Evolutionary conservation across 2,329 filamentous ascomycete species (phyloP), one percentile per base, ranked within the genome.

Genomic region (Epichloe scottii): DNA sequence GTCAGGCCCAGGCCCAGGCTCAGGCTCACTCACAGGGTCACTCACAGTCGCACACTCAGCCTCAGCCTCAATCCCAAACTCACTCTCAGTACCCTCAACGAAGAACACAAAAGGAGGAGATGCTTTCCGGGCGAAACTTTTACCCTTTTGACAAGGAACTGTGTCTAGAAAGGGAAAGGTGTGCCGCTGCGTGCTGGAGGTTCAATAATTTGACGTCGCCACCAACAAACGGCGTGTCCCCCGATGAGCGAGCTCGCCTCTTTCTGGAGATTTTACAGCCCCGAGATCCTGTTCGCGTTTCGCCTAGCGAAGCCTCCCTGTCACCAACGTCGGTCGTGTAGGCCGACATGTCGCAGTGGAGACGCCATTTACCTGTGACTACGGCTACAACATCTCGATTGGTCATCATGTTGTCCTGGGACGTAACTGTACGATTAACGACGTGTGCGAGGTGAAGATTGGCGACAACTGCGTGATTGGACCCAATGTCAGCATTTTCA

Each of bases 351-450:
- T 87, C 5, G 75, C 84, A 41, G 85, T 98, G 26, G 89, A 95
- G 61, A 82, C 87, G 3, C 91, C 91, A 0, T 97, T 98, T 66
- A 83, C 77, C 45, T 96, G 91, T 64, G 89, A 96, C 61, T 96
- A 96, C 62, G 93, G 93, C 0, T 97, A 95, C 70, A 97, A 98
- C 65, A 85, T 97, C 59, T 78, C 79, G 46, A 86, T 98, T 57
- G 90, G 87, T 12, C 84, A 90, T 58, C 84, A 93, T 56, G 88
- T 94, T 3, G 79, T 84, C 51, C 86, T 98, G 57, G 87, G 85
- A 17, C 79, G 87, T 51, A 86, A 88, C 60, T 96, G 90, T 66
- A 84, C 82, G 26, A 84, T 97, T 62, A 81, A 90, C 51, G 93
- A 98, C 64, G 84, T 89, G n/a, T 86, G 84, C 63, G 77, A 83